These are phyloP conservation scores for Aspergillus affinis DNA, from an alignment of 495 filamentous ascomycete species.

Conservation along the genomic window DNA sequence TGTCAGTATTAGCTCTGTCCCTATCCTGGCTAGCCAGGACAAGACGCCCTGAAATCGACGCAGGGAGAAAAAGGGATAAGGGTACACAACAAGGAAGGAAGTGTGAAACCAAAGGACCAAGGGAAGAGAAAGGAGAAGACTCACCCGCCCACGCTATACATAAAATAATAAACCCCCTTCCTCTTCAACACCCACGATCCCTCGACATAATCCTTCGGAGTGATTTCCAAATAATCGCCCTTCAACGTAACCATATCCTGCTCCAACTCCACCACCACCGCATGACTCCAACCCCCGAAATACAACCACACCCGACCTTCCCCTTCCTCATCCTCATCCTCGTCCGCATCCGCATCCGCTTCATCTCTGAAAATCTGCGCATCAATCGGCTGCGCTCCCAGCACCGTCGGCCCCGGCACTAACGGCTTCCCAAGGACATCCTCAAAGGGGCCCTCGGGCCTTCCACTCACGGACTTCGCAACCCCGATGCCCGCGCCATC, in stretches of 20 bases:
- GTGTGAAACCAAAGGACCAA: conserved; percentile 2
- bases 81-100: neutral
- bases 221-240: conserved; percentile 35
- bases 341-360: conserved; percentile 15
- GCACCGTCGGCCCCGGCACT: conserved; percentile 34
- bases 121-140: conserved; percentile 3
- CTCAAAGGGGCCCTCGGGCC: conserved; percentile 41
- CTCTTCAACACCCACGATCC: conserved; percentile 47
- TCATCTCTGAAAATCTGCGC: conserved; percentile 48
- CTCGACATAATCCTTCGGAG: conserved; percentile 43
- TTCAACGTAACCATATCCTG: conserved; percentile 46
- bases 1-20: too few species aligned
- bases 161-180: conserved; percentile 44
- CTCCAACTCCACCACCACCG: conserved; percentile 42
- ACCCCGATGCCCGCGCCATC: conserved; percentile 51
- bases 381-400: conserved; percentile 45
- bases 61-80: too few species aligned
- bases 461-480: conserved; percentile 31
- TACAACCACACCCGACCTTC: conserved; percentile 41
- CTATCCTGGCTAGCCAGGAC: too few species aligned
- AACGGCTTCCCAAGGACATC: conserved; percentile 45
- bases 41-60: too few species aligned
- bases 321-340: neutral
- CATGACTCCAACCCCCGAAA: conserved; percentile 47
- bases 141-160: conserved; percentile 45